Evolutionary conservation across 345 rosid genomes (phyloP).

Genomic region (Eucalyptus marginata): DNA sequence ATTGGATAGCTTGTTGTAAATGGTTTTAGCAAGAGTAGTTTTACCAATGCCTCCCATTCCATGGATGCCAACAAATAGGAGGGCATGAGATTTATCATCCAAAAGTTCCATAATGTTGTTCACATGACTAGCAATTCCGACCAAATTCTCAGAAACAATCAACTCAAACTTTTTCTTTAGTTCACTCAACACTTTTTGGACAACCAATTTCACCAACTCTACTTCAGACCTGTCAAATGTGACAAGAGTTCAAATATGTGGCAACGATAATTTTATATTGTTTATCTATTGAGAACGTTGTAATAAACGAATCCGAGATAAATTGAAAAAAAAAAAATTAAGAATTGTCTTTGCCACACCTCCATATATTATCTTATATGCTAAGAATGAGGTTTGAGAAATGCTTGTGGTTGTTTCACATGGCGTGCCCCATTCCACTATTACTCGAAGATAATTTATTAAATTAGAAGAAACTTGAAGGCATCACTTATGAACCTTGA

Average conservation of each 20-base stretch:
- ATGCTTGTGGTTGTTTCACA: rapidly evolving
- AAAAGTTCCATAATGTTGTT: rapidly evolving
- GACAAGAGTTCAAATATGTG: too few species aligned
- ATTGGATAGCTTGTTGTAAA: rapidly evolving
- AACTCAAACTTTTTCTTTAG: too few species aligned
- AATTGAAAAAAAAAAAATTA: rapidly evolving
- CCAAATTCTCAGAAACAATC: rapidly evolving
- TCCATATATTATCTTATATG: rapidly evolving
- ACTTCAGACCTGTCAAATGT: rapidly evolving
- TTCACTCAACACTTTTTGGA: rapidly evolving
- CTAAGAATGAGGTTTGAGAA: neutral
- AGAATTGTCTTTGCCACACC: rapidly evolving
- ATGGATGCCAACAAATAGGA: too few species aligned
- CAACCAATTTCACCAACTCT: too few species aligned
- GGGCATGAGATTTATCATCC: rapidly evolving
- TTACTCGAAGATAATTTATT: too few species aligned
- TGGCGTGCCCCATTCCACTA: rapidly evolving
- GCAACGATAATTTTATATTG: too few species aligned
- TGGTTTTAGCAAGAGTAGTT: too few species aligned
- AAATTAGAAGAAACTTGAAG: rapidly evolving
- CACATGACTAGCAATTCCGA: too few species aligned
- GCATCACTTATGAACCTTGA: rapidly evolving
- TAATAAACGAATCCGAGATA: too few species aligned
- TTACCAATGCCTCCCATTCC: too few species aligned
- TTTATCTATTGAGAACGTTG: too few species aligned